Evolutionary conservation across 2,329 filamentous ascomycete species (phyloP), one percentile per base, ranked within the genome.

Genomic region (Neonectria neomacrospora): DNA sequence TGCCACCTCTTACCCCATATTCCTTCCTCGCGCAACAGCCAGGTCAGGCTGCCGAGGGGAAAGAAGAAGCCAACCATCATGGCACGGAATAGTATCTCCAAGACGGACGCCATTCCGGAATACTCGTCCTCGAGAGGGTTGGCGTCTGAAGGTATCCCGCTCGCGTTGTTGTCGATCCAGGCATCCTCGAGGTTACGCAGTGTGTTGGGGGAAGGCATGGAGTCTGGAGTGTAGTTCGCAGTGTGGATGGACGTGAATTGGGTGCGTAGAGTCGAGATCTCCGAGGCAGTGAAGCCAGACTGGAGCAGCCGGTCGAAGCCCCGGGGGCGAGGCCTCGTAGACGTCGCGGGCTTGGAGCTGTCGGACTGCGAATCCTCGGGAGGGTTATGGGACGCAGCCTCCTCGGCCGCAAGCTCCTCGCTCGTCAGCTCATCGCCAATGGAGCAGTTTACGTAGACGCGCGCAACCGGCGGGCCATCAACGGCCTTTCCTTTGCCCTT

Each of bases 31-130:
- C 94, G 85, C 68, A 95, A 86, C 53, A 96, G 81, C 93, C 94
- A 97, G 55, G 91, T 89, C 60, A 95, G 82, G 72, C 92, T 94
- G 0, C 93, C 95, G 10, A 98, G 79, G 4, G 96, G 96, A 88
- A 95, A 98, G 77, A 99, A 91, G 82, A 98, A 99, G 0, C 96
- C 96, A 73, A 96, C 92, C 63, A 96, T 82, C 77, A 96, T 93
- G 5, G 94, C 96, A 80, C 90, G 92, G 62, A 98, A 84, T 81
- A 97, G 88, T 73, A 96, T 90, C 74, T 98, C 95, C 47, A 97
- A 81, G 11, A 91, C 79, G 2, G 79, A 74, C 16, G 82, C 78
- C 58, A 86, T 82, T 26, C 82, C 84, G 39, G 85, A 83, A 3
- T 83, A 82, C 26, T 82, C 82, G 34, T 85, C 81, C 67, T 83